These are phyloP conservation scores for Mortierella sp. DNA, from an alignment of 371 early-diverging fungal genomes.

Conservation along the genomic window DNA sequence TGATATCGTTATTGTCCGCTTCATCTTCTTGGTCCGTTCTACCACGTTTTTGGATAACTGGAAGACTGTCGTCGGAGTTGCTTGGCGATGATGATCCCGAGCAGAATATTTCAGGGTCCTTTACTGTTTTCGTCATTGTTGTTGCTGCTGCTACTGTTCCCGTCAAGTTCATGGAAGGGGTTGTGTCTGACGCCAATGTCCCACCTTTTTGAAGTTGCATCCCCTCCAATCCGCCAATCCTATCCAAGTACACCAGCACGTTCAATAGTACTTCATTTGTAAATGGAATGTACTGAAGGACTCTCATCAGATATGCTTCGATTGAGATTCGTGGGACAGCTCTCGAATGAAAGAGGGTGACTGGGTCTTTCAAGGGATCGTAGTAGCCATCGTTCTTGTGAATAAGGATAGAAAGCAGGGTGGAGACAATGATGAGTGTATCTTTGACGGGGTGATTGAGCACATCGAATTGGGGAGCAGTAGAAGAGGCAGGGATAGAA, in stretches of 20 bases:
- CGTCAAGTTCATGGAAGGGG: neutral
- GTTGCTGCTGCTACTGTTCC: constrained; percentile 15
- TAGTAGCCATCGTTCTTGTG: constrained; percentile 74
- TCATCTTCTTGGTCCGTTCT: constrained; percentile 12
- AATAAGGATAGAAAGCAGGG: constrained; percentile 62
- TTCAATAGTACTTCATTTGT: constrained; percentile 83
- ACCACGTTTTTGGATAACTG: constrained; percentile 50
- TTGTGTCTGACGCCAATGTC: constrained; percentile 1
- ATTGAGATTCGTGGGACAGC: constrained; percentile 82
- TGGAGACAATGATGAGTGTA: constrained; percentile 62
- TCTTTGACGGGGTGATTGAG: constrained; percentile 56
- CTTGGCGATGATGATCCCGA: constrained; percentile 17
- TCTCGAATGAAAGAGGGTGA: constrained; percentile 88
- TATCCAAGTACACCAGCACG: constrained; percentile 88
- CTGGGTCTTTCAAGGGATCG: constrained; percentile 56
- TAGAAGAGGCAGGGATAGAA: neutral
- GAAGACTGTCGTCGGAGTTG: constrained; percentile 30
- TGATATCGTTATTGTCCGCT: neutral
- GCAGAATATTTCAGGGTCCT: constrained; percentile 15
- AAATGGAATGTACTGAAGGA: constrained; percentile 83
- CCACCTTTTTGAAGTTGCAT: constrained; percentile 36
- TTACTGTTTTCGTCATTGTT: neutral
- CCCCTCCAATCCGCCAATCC: constrained; percentile 70
- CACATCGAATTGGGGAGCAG: constrained; percentile 24
- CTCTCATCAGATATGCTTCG: constrained; percentile 73